Percentiles rank a stretch among this genome's conserved stretches.
Conservation (phyloP, 2,329 filamentous ascomycete species). For the Epichloe bromicola region DNA sequence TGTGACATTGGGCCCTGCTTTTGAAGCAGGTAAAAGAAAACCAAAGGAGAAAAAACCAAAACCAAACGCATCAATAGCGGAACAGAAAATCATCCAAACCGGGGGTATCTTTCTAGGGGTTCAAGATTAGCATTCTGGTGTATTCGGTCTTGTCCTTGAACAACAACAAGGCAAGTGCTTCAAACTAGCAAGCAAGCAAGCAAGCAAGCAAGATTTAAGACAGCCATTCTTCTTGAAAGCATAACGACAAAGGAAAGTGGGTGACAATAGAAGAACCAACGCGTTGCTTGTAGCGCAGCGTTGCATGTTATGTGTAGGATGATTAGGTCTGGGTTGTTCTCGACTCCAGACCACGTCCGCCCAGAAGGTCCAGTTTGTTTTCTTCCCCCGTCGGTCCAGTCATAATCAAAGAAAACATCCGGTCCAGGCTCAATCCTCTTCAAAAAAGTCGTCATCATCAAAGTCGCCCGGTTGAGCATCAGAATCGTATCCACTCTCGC, state of each 20-base stretch:
- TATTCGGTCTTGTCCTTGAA: background rate
- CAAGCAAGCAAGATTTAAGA: slow-evolving; percentile 1
- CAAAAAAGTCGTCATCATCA: slow-evolving; percentile 47
- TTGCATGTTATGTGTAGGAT: background rate
- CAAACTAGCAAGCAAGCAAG: background rate
- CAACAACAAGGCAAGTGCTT: background rate
- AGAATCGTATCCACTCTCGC: slow-evolving; percentile 42
- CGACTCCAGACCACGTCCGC: too few relatives aligned
- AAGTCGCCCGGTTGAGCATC: slow-evolving; percentile 47
- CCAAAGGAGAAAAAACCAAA: slow-evolving; percentile 3
- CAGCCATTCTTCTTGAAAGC: background rate
- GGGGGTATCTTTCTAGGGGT: slow-evolving; percentile 27
- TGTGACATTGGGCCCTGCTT: background rate
- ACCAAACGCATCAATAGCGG: slow-evolving; percentile 1
- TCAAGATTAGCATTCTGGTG: slow-evolving; percentile 18
- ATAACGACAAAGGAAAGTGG: slow-evolving; percentile 3
- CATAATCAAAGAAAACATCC: background rate
- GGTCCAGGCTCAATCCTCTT: slow-evolving; percentile 26
- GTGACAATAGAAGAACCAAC: background rate
- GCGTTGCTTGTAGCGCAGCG: background rate
- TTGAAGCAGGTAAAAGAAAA: slow-evolving; percentile 1
- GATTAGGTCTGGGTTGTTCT: too few relatives aligned
- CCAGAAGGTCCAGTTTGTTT: background rate
- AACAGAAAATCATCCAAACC: slow-evolving; percentile 14
- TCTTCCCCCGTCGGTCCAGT: background rate